Percentiles rank a stretch among this genome's conserved stretches.
Conservation (phyloP, 2,329 filamentous ascomycete species). For the Monosporascus sp. region DNA sequence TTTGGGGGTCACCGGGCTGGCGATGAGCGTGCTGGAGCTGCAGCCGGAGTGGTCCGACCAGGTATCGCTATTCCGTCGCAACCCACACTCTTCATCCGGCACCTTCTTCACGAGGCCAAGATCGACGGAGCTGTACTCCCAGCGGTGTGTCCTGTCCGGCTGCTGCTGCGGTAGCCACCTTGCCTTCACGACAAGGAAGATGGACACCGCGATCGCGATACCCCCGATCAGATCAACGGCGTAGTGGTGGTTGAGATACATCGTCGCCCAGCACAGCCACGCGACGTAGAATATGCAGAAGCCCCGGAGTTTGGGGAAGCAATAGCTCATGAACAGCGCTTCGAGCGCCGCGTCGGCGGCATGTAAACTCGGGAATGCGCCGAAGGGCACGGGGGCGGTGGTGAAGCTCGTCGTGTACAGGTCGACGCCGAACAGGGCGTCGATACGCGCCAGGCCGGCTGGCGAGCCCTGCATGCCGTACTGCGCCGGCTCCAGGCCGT, state of each 20-base stretch:
- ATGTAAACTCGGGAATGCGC: constrained; percentile 90
- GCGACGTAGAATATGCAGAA: constrained; percentile 78
- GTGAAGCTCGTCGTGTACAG: constrained; percentile 91
- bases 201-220: constrained; percentile 68
- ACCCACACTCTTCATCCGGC: constrained; percentile 15
- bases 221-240: constrained; percentile 88
- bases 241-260: constrained; percentile 97
- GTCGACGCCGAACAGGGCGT: constrained; percentile 84
- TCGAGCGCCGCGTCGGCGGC: constrained; percentile 84
- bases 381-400: constrained; percentile 85
- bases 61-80: background rate
- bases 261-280: constrained; percentile 98
- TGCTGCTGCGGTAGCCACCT: constrained; percentile 80
- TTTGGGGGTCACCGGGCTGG: background rate
- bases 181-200: constrained; percentile 77
- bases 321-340: constrained; percentile 86
- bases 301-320: constrained; percentile 77
- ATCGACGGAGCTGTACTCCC: constrained; percentile 95
- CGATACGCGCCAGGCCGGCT: constrained; percentile 81
- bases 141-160: constrained; percentile 77
- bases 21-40: background rate
- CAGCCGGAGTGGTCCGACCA: background rate
- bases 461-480: constrained; percentile 89
- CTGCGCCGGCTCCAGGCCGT: constrained; percentile 84
- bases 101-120: constrained; percentile 55